Conservation (phyloP, 2,329 filamentous ascomycete species). For the Colletotrichum sp. region DNA sequence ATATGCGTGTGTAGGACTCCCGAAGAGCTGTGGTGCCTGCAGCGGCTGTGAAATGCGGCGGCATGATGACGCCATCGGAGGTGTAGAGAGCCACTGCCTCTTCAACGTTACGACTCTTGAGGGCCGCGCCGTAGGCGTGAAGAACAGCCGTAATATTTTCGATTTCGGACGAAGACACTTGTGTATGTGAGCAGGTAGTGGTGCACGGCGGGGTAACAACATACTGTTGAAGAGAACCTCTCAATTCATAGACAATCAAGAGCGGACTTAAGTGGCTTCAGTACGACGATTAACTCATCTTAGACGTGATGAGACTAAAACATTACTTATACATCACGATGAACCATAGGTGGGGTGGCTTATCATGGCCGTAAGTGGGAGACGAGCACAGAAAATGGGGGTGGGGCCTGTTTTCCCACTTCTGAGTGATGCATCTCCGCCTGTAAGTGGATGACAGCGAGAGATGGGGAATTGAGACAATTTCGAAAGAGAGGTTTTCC, state of each 20-base stretch:
- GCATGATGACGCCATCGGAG: slow-evolving; percentile 27
- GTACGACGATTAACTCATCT: not conserved
- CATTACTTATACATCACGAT: not conserved
- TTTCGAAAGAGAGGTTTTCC: not conserved
- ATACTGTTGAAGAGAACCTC: not conserved
- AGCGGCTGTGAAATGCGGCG: slow-evolving; percentile 24
- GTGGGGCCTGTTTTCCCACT: not conserved
- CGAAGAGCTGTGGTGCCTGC: slow-evolving; percentile 18
- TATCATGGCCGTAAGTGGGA: not conserved
- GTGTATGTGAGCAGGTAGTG: not conserved
- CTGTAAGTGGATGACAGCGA: not conserved
- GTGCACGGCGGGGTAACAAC: accelerated
- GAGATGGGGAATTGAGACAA: not conserved
- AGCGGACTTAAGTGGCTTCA: accelerated
- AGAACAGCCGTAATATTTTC: slow-evolving; percentile 21
- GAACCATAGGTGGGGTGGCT: not conserved
- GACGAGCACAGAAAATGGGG: not conserved
- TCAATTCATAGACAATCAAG: not conserved
- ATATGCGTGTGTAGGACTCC: slow-evolving; percentile 24
- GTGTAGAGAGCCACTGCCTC: slow-evolving; percentile 24
- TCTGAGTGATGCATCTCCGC: not conserved
- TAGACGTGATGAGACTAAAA: not conserved
- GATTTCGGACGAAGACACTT: slow-evolving; percentile 39
- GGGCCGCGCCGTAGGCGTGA: slow-evolving; percentile 18
- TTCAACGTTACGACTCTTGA: slow-evolving; percentile 22